Base-by-base conservation (phyloP, 192 early-diverging fungal genomes). In the Kickxella alabastrina region DNA sequence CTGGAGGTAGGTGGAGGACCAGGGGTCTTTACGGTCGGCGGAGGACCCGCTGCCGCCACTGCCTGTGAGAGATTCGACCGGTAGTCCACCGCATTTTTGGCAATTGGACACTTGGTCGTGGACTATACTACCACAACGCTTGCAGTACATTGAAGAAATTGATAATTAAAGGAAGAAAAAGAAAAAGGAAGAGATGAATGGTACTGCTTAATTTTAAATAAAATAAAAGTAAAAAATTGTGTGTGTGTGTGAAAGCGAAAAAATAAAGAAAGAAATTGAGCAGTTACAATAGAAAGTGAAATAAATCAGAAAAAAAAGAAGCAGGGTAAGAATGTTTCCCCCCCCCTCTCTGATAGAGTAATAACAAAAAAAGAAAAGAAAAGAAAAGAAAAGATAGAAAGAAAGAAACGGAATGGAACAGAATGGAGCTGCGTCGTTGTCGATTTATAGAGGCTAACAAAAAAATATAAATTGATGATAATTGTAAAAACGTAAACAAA, bases 1-100 rank as follows among this genome's bases (percentile, higher is more conserved):
- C 43, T 75, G 59, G 7, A 75, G 43, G 41, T 75, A 75, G 4
- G 60, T 59, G 3, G 73, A 68, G 9, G 61, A 52, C 73, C 73
- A 75, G 17, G 73, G 73, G 38, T 75, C 73, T 23, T 65, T 68
- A 17, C 62, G 56, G 19, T 59, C 73, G 10, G 21, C 38, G 1
- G 22, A 13, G 22, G 44, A 52, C 0, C 29, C 0, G 57, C 61
- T 18, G 52, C 43, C 3, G 57, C n/a, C n/a, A n/a, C n/a, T 27
- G 12, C 65, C 64, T 1, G 73, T 60, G 10, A 62, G 68, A 1
- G 73, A 59, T 36, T 56, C 57, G 13, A 68, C 62, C 0, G 65
- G 34, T 22, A 18, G 43, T 2, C 73, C 73, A 15, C 73, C 73
- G 42, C 73, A 75, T 29, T 41, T 46, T 22, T 15, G 37, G 49